Evolutionary conservation across 805 yeast genomes (phyloP), one percentile per base, ranked within the genome.

Genomic region (Wickerhamiella allomyrinae): DNA sequence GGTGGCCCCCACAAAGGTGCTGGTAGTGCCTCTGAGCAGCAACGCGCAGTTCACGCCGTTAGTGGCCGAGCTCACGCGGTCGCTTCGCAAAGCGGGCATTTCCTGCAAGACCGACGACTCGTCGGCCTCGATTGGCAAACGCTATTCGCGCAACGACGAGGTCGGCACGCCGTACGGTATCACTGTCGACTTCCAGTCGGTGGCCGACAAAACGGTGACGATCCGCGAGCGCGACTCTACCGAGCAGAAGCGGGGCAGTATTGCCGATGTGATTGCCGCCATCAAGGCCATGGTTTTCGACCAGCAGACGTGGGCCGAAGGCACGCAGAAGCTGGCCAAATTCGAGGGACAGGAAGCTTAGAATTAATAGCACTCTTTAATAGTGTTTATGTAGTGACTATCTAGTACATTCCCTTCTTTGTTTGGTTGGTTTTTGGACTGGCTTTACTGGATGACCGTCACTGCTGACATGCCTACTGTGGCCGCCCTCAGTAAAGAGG

Each of bases 141-240:
- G 98, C 68, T 89, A 89, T 58, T 86, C 98, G 49, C 83, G 98
- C 70, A 89, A 89, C 63, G 98, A 89, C 65, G 98, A 89, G 69
- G 73, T 89, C 59, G 98, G 98, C 65, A 91, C 97, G 42, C 98
- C 98, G 54, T 91, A 91, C 61, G 98, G 98, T 62, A 76, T 89
- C 65, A 89, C 98, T 50, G 81, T 89, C 55, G 98, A 89, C 65
- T 89, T 91, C 63, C 96, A 89, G 50, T 79, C 94, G 42, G 74
- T 82, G 48, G 74, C 79, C 59, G 96, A 89, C 59, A 74, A 75
- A 40, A 78, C 95, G 11, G 82, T 89, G 51, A 89, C 98, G 27
- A 71, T 89, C 59, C 84, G 98, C 73, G 97, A 89, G 66, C 83
- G 98, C 71, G 98, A 89, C 64, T 73, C 94, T 43, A 91, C 97